Conservation (phyloP, 768 basidiomycete genomes). For the Lactarius sanguifluus region DNA sequence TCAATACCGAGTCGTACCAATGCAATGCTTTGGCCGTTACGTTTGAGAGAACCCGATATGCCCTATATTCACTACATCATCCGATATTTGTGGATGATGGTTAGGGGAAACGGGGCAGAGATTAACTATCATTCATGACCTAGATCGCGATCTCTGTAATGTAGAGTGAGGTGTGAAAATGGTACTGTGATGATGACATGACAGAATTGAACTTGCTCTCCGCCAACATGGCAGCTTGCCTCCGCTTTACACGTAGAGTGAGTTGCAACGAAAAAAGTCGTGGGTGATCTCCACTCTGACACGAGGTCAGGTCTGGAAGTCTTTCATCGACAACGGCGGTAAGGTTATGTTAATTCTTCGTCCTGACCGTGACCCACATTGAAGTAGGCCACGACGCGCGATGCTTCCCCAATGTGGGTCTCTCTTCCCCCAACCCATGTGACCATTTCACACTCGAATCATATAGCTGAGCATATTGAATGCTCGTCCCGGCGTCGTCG, state of each 20-base stretch:
- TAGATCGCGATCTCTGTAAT: conserved; percentile 26
- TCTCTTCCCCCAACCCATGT: background rate
- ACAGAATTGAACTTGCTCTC: background rate
- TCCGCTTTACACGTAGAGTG: conserved; percentile 68
- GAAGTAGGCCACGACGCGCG: conserved; percentile 70
- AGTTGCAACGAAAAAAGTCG: conserved; percentile 22
- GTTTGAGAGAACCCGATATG: conserved; percentile 30
- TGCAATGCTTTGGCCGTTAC: conserved; percentile 25
- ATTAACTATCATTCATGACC: conserved; percentile 40
- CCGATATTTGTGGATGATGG: conserved; percentile 55
- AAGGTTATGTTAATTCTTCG: conserved; percentile 18
- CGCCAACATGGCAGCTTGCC: conserved; percentile 58
- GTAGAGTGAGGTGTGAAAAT: conserved; percentile 26
- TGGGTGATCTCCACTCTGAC: conserved; percentile 1
- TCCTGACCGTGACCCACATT: conserved; percentile 18
- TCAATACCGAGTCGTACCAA: conserved; percentile 29
- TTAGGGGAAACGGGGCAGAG: conserved; percentile 85
- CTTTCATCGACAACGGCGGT: conserved; percentile 77
- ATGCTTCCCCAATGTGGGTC: conserved; percentile 73
- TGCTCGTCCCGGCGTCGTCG: conserved; percentile 70
- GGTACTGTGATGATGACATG: conserved; percentile 19
- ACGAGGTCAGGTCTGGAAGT: conserved; percentile 69
- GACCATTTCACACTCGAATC: background rate
- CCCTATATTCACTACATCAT: conserved; percentile 77
- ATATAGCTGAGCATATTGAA: conserved; percentile 59